Conservation (phyloP, 2,329 filamentous ascomycete genomes). For the Fusarium nodosum region DNA sequence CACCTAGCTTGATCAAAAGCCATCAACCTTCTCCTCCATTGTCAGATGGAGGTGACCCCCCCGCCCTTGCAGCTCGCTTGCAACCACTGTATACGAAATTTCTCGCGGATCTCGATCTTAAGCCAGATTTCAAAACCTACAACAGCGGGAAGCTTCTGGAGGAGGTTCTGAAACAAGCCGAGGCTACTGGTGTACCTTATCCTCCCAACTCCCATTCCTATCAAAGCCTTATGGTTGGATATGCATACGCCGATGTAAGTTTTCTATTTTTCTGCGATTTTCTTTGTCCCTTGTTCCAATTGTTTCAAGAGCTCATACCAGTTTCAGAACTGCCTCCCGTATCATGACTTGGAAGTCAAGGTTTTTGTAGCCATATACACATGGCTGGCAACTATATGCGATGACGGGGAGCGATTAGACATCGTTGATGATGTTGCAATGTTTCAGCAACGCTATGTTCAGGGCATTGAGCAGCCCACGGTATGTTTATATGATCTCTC, state of each 20-base stretch:
- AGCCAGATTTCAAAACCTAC: not conserved
- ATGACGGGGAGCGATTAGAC: not conserved
- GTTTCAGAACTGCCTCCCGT: not conserved
- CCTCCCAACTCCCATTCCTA: not conserved
- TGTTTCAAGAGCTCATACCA: not conserved
- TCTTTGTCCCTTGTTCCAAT: not conserved
- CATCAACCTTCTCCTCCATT: not conserved
- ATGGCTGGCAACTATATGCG: not conserved
- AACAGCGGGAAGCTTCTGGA: not conserved
- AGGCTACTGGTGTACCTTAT: not conserved
- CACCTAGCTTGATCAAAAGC: not conserved
- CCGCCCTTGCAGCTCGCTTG: not conserved
- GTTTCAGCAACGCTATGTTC: not conserved
- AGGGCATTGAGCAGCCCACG: not conserved
- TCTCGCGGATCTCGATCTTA: not conserved
- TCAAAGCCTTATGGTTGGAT: not conserved
- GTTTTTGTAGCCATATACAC: not conserved
- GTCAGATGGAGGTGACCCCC: not conserved
- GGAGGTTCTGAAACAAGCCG: not conserved
- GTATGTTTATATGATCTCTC: not conserved
- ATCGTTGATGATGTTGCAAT: not conserved
- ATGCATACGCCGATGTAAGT: not conserved
- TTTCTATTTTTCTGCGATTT: not conserved
- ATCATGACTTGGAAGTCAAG: not conserved
- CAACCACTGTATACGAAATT: not conserved